Conservation (phyloP, 768 basidiomycete species). For the Psilocybe sp. region DNA sequence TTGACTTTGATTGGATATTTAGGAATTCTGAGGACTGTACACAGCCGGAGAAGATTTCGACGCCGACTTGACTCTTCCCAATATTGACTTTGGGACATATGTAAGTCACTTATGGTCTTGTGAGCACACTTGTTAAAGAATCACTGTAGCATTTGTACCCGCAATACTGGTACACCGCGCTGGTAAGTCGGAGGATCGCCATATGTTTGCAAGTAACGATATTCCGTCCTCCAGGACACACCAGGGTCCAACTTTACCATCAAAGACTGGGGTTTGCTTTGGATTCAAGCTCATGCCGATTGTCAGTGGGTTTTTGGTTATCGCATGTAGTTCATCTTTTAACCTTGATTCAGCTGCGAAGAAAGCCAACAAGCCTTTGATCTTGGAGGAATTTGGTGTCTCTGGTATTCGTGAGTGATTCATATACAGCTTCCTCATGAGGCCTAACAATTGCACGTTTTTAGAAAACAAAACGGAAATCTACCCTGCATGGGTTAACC, state of each 20-base stretch:
- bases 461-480: conserved; percentile 47
- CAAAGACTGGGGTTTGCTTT: conserved; percentile 50
- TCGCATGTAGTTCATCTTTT: not conserved
- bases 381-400: conserved; percentile 65
- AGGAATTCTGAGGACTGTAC: not conserved
- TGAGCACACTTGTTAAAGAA: not conserved
- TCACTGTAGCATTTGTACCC: conserved; percentile 39
- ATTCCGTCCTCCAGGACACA: conserved; percentile 29
- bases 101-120: conserved; percentile 26
- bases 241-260: conserved; percentile 49
- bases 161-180: conserved; percentile 35
- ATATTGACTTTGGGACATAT: conserved; percentile 57
- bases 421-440: not conserved
- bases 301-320: conserved; percentile 22
- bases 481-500: conserved; percentile 50
- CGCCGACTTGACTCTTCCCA: conserved; percentile 40
- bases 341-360: conserved; percentile 37
- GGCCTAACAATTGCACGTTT: not conserved
- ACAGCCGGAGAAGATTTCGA: conserved; percentile 57
- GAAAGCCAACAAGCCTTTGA: conserved; percentile 54
- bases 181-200: conserved; percentile 20
- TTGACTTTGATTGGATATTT: not conserved
- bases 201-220: not conserved
- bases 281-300: conserved; percentile 55
- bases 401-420: conserved; percentile 35